Evolutionary conservation across 306 rosid genomes (phyloP).

Genomic region (Acacia acuminata): DNA sequence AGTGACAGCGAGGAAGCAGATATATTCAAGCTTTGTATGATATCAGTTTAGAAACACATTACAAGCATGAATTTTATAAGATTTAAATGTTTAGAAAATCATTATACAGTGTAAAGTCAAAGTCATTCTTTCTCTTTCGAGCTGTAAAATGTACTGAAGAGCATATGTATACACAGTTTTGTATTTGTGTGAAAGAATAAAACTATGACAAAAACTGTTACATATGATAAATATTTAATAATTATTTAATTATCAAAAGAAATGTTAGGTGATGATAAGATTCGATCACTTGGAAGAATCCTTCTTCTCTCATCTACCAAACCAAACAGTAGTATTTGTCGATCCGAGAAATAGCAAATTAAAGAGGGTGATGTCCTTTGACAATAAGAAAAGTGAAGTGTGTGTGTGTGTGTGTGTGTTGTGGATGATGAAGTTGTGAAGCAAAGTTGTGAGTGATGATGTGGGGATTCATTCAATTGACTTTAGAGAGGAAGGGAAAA

Average conservation of each 20-base stretch:
- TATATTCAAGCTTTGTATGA: not conserved
- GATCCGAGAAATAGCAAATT: not conserved
- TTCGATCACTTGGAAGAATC: not conserved
- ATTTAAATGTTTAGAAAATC: not conserved
- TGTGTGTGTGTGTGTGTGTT: not conserved
- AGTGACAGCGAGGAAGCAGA: not conserved
- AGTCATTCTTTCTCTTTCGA: not conserved
- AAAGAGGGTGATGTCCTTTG: not conserved
- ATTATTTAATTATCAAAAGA: not conserved
- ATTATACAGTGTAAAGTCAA: not conserved
- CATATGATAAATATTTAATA: not conserved
- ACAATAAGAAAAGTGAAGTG: not conserved
- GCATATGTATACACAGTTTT: not conserved
- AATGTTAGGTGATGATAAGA: not conserved
- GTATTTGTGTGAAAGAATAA: not conserved
- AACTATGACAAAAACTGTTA: not conserved
- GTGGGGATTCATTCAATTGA: constrained; percentile 5
- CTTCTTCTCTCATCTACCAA: not conserved
- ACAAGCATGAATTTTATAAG: not conserved
- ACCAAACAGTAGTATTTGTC: not conserved
- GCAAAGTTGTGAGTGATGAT: not conserved
- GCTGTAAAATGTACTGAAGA: not conserved
- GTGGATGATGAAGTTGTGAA: not conserved
- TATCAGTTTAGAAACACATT: not conserved
- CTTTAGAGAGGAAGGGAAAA: not conserved